phyloP scores from a whole-genome alignment of 139 green algal species.

The Haematococcus lacustris region DNA sequence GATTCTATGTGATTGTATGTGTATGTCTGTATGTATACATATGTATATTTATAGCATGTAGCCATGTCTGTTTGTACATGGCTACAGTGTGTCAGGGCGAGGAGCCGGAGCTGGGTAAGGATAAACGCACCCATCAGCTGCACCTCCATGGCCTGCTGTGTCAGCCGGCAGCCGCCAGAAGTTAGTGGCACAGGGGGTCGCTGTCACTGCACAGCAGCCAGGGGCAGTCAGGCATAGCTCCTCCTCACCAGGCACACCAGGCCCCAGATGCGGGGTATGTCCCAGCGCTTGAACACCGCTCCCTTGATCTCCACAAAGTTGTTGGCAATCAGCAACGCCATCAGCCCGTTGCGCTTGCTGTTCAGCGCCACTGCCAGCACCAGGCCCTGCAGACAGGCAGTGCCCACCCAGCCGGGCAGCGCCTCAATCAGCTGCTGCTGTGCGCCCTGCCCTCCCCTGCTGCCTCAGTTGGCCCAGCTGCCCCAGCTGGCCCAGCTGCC shows the following conservation, averaged over 20 bases:
- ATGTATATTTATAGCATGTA: neutral
- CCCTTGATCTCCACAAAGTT: conserved; percentile 92
- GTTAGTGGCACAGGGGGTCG: too few relatives aligned
- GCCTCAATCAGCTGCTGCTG: too few relatives aligned
- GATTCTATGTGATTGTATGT: neutral
- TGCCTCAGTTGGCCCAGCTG: too few relatives aligned
- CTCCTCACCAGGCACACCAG: conserved; percentile 54
- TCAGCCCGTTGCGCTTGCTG: conserved; percentile 59
- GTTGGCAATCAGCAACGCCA: conserved; percentile 79
- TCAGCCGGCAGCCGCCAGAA: too few relatives aligned
- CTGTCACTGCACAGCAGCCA: too few relatives aligned
- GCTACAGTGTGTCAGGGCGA: neutral
- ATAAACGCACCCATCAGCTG: too few relatives aligned
- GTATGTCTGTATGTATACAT: neutral
- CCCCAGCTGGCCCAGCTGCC: too few relatives aligned
- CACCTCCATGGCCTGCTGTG: too few relatives aligned
- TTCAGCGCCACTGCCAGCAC: conserved; percentile 79
- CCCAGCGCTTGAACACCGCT: conserved; percentile 51
- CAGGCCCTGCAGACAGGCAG: conserved; percentile 47
- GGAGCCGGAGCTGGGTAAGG: too few relatives aligned
- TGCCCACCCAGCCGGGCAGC: too few relatives aligned
- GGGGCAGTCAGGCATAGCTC: too few relatives aligned
- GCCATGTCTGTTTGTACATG: neutral
- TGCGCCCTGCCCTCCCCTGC: too few relatives aligned
- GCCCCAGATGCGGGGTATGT: conserved; percentile 32